Evolutionary conservation across 306 rosid species (phyloP).

Genomic region (Cucumis cinereus): DNA sequence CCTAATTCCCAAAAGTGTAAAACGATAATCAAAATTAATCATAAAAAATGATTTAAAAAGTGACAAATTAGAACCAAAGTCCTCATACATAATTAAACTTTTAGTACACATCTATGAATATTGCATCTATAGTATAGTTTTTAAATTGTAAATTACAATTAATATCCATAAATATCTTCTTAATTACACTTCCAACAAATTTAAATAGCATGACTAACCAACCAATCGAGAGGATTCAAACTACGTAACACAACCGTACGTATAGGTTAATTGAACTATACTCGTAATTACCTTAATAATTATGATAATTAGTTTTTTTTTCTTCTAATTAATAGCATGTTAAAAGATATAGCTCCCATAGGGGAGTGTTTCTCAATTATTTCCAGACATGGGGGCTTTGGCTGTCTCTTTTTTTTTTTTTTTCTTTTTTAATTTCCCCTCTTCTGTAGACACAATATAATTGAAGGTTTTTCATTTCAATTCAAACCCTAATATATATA

Average conservation of each 20-base stretch:
- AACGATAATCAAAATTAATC: background rate
- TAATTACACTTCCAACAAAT: background rate
- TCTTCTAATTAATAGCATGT: background rate
- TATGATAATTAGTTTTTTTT: background rate
- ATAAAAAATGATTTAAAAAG: background rate
- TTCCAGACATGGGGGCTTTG: background rate
- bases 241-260: no score
- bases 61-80: background rate
- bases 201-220: background rate
- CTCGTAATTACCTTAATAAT: background rate
- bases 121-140: no score
- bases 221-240: background rate
- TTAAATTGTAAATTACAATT: no score
- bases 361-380: conserved; percentile 1
- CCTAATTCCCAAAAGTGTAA: background rate
- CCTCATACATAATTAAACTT: no score
- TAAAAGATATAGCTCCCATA: background rate
- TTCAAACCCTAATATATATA: background rate
- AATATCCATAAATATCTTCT: background rate
- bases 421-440: background rate
- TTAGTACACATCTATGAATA: no score
- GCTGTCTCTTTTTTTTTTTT: conserved; percentile 3
- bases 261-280: no score
- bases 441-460: background rate
- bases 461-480: background rate